These are phyloP conservation scores for Citrullus mucosospermus DNA, from an alignment of 306 rosid genomes.

Conservation along the genomic window DNA sequence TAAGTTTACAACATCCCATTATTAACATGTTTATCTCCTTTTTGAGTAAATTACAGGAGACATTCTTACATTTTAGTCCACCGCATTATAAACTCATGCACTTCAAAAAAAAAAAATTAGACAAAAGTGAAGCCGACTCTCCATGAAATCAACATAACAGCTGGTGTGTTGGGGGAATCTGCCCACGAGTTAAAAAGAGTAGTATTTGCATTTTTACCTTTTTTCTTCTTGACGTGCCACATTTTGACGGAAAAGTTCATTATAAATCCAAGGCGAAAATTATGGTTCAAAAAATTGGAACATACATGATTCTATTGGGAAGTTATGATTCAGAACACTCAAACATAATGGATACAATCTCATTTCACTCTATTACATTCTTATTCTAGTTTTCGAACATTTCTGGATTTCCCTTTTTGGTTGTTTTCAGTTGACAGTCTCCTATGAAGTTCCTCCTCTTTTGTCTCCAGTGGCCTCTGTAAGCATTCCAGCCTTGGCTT, in stretches of 20 bases:
- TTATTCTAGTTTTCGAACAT: neutral
- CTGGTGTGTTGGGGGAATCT: neutral
- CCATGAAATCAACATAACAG: neutral
- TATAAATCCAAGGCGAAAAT: neutral
- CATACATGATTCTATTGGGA: neutral
- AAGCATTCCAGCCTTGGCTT: conserved; percentile 14
- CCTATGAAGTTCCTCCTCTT: conserved; percentile 85
- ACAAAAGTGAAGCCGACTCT: neutral
- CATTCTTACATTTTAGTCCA: neutral
- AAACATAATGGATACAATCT: neutral
- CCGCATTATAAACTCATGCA: neutral
- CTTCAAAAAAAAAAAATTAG: too few species aligned
- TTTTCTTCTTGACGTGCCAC: neutral
- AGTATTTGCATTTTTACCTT: neutral
- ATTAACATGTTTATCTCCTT: neutral
- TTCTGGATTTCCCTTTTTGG: neutral
- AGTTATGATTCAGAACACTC: neutral
- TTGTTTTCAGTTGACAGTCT: conserved; percentile 69
- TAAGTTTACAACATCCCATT: conserved; percentile 29
- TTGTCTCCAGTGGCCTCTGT: conserved; percentile 90
- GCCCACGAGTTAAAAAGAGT: neutral
- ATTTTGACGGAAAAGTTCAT: neutral
- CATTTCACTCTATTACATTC: neutral
- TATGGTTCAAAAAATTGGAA: neutral
- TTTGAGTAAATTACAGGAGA: neutral